Evolutionary conservation across 1,139 yeast species (phyloP), one percentile per base, ranked within the genome.

Genomic region (Barnettozyma hawaiiensis): DNA sequence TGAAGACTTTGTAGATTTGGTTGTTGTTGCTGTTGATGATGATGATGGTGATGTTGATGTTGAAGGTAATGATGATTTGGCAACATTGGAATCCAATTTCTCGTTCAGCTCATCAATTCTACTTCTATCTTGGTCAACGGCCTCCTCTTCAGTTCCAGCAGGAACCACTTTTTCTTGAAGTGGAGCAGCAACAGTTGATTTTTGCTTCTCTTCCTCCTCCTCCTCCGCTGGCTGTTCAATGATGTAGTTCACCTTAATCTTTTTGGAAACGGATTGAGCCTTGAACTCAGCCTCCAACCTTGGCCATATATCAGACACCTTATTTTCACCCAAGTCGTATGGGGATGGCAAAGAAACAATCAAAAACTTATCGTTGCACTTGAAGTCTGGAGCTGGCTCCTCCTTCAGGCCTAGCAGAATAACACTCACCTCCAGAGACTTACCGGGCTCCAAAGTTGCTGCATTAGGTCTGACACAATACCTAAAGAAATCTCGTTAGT

Each of bases 401-500:
- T 81, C 81, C 44, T 81, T 70, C 57, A 84, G 73, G 10, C 96
- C 96, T 63, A 90, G 90, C 51, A 89, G 80, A 56, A 87, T 86
- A 53, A 92, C 84, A 40, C 90, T 77, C 41, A 92, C 85, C 46
- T 83, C 78, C 43, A 81, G 69, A 11, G 81, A 65, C 50, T 77
- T 76, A 31, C 95, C 94, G 12, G 97, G 92, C 33, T 71, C 73
- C 45, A 92, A 72, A 33, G 83, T 67, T 22, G 95, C 78, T 45
- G 97, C 94, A 64, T 90, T 92, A 47, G 98, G 98, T 66, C 96
- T 82, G 43, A 92, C 97, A 65, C 96, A 86, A 70, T 90, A 86
- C 14, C 45, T 42, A 33, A 7, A 11, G 11, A 24, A 11, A 23
- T 12, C 7, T 11, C 11, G 44, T 41, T 37, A 41, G 40, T 37